Evolutionary conservation across 768 basidiomycete species (phyloP), one percentile per base, ranked within the genome.

Genomic region (Agrocybe praecox): DNA sequence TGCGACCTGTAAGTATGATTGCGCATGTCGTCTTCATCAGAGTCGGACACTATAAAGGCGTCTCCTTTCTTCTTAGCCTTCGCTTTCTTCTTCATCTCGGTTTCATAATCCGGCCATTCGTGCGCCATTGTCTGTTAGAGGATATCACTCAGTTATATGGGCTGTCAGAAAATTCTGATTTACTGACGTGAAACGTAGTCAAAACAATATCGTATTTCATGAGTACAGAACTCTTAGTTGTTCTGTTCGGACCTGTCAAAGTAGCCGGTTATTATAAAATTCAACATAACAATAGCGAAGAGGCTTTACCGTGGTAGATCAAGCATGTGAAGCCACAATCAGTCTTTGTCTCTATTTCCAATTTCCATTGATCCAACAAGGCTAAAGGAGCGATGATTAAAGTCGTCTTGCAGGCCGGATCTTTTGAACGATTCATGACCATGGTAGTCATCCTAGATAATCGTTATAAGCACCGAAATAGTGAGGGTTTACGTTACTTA

Each of bases 341-440:
- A 1, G 83, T 82, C 72, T 83, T 83, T 46, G 77, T 74, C 65
- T 87, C 83, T 26, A 84, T 80, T 68, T 87, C 86, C 29, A 74
- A 64, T 63, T 81, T 79, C 86, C 86, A 87, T 57, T 92, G 90
- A 48, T 83, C 78, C 11, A 91, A 75, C 8, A 92, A 71, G 1
- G 88, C 85, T 15, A 85, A 68, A 7, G 86, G 87, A 1, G 87
- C 85, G 22, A 92, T 67, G 54, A 93, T 83, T 0, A 93, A 76
- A 21, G 82, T 91, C 0, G 84, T 83, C 69, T 87, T 88, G 69
- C 80, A 75, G 19, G 65, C 67, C 0, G 77, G 76, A 58, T 88
- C 78, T 1, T 63, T 54, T 0, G 86, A 79, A 7, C 66, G 73
- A 64, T 90, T 88, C 52, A 74, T 74, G 23, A 81, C 70, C 62